Evolutionary conservation across 352 stramenopile genomes (phyloP).

Genomic region (Globisporangium paddicum): DNA sequence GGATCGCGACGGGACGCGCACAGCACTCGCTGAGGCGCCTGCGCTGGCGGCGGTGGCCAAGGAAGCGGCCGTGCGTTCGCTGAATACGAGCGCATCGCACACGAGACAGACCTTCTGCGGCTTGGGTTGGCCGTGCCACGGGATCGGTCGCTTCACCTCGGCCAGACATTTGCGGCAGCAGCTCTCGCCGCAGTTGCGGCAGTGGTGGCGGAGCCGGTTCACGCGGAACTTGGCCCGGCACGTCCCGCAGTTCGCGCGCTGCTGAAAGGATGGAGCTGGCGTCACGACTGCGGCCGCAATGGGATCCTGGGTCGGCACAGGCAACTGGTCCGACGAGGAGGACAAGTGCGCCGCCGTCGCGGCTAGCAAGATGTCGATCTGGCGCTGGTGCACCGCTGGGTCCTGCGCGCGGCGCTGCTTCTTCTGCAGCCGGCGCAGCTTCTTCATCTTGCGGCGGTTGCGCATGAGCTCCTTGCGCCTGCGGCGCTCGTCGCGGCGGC

Average conservation of each 20-base stretch:
- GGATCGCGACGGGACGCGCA: slow-evolving; percentile 2
- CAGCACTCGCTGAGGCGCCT: background rate
- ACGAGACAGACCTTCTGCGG: slow-evolving; percentile 58
- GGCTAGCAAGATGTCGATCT: slow-evolving; percentile 5
- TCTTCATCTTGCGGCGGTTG: slow-evolving; percentile 11
- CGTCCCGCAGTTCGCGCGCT: slow-evolving; percentile 30
- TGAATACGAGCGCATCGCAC: slow-evolving; percentile 43
- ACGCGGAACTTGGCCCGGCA: slow-evolving; percentile 37
- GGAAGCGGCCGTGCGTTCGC: slow-evolving; percentile 3
- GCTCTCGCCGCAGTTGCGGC: slow-evolving; percentile 57
- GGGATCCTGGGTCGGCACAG: background rate
- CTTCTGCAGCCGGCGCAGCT: slow-evolving; percentile 10
- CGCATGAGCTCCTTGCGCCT: slow-evolving; percentile 7
- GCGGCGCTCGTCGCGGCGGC: slow-evolving; percentile 8
- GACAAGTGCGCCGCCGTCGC: too few species aligned
- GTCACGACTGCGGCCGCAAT: background rate
- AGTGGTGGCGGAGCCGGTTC: slow-evolving; percentile 49
- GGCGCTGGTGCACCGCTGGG: background rate
- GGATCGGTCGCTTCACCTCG: slow-evolving; percentile 25
- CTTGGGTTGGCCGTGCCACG: slow-evolving; percentile 26
- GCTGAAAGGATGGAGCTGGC: slow-evolving; percentile 24
- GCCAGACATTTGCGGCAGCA: slow-evolving; percentile 54
- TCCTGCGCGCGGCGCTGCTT: slow-evolving; percentile 10
- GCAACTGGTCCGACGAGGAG: background rate
- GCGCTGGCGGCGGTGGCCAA: background rate